These are phyloP conservation scores for Yamadazyma phyllophila DNA, from an alignment of 805 yeast species.

Conservation along the genomic window DNA sequence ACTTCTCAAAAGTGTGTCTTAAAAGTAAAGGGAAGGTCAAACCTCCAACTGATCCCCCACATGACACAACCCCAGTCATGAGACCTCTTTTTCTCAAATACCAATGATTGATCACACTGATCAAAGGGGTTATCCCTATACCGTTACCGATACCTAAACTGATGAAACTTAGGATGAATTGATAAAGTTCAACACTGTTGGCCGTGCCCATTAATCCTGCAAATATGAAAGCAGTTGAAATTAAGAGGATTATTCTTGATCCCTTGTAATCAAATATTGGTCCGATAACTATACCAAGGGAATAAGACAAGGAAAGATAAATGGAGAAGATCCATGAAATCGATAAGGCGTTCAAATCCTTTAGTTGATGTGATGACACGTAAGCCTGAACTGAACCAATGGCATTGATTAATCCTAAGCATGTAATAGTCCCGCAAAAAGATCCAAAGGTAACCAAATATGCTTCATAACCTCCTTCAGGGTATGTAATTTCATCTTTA, in stretches of 20 bases:
- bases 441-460: constrained; percentile 57
- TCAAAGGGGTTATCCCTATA: constrained; percentile 55
- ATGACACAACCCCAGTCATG: constrained; percentile 57
- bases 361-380: constrained; percentile 53
- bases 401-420: constrained; percentile 56
- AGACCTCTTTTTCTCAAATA: constrained; percentile 56
- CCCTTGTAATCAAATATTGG: constrained; percentile 66
- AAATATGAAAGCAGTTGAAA: constrained; percentile 43
- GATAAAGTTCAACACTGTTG: constrained; percentile 51
- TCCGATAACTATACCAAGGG: constrained; percentile 52
- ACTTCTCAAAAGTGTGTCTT: constrained; percentile 39
- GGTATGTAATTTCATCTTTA: constrained; percentile 25
- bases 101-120: constrained; percentile 67
- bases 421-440: constrained; percentile 52
- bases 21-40: constrained; percentile 56
- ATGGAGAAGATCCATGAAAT: constrained; percentile 68
- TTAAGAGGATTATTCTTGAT: constrained; percentile 39
- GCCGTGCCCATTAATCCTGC: constrained; percentile 57
- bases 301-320: constrained; percentile 47
- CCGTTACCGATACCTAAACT: constrained; percentile 60
- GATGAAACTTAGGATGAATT: constrained; percentile 59
- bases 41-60: constrained; percentile 72
- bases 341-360: constrained; percentile 41
- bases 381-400: constrained; percentile 64
- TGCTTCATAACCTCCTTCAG: constrained; percentile 62